phyloP scores from a whole-genome alignment of 331 rosid genomes.

The Arachis monticola region DNA sequence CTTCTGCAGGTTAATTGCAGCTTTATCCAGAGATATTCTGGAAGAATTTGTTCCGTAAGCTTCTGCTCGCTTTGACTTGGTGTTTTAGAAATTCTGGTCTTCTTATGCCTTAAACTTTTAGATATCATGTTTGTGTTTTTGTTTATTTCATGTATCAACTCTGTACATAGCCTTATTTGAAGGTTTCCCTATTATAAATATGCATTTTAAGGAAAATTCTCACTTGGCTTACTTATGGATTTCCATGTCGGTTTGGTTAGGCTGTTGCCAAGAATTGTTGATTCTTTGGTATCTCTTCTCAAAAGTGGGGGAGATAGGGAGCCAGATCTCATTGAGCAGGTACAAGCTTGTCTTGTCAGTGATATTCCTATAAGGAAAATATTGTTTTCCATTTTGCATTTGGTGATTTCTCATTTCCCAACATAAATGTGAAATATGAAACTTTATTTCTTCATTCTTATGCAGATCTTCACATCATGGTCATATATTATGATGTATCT shows the following conservation, averaged over 20 bases:
- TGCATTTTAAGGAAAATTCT: constrained; percentile 13
- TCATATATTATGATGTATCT: constrained; percentile 80
- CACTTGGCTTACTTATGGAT: constrained; percentile 29
- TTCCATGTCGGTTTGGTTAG: constrained; percentile 52
- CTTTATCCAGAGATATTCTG: constrained; percentile 76
- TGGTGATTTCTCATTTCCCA: constrained; percentile 13
- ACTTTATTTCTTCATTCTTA: constrained; percentile 18
- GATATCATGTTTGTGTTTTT: background rate
- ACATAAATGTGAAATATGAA: constrained; percentile 6
- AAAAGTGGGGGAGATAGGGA: constrained; percentile 87
- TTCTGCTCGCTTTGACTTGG: constrained; percentile 37
- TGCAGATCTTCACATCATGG: constrained; percentile 91
- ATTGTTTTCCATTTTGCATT: background rate
- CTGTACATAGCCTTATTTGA: constrained; percentile 22
- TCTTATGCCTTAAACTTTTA: background rate
- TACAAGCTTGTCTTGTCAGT: constrained; percentile 32
- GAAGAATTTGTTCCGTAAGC: constrained; percentile 92
- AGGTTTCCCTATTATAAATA: constrained; percentile 25
- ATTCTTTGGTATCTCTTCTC: constrained; percentile 73
- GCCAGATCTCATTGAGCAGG: constrained; percentile 93
- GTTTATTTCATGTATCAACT: constrained; percentile 30
- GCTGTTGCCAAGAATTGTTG: constrained; percentile 67
- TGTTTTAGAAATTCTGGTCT: background rate
- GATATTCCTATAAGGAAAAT: constrained; percentile 19
- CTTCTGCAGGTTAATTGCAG: constrained; percentile 75